Evolutionary conservation across 2,329 filamentous ascomycete species (phyloP), one percentile per base, ranked within the genome.

Genomic region (Penicillium sp.): DNA sequence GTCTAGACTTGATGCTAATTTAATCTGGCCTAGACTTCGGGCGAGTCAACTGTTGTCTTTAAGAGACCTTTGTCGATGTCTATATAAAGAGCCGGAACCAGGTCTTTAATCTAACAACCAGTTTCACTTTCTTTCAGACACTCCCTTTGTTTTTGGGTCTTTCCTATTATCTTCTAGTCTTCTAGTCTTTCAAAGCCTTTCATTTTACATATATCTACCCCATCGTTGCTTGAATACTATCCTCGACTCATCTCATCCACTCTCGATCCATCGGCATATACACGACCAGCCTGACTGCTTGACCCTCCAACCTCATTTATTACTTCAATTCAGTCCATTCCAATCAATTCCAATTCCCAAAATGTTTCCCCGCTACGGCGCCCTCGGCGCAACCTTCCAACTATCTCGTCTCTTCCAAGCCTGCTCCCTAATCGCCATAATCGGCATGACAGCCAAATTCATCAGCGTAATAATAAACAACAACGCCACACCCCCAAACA

Each of bases 371-470:
- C 62, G 64, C 43, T 87, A 86, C 73, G 88, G 89, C 66, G 88
- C 88, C 71, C 78, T 94, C 63, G 90, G 89, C 72, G 85, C 88
- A 66, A 89, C 88, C 64, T 96, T 95, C 78, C 85, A 89, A 56
- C 78, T 85, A 63, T 83, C 88, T 63, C 87, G 92, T 46, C 80
- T 82, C 56, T 80, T 92, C 63, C 87, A 95, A 71, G 81, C 85
- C 57, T 76, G 89, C 60, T 85, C 84, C 26, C 87, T 96, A 69
- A 80, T 94, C 56, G 80, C 86, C 56, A 85, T 94, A 63, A 88
- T 96, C 62, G 90, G 91, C 44, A 84, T 96, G 72, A 86, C 86
- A 0, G 85, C 88, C 67, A 91, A 92, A 74, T 95, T 96, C 74
- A 87, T 96, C 67, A 81, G 86, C 24, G 82, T 89, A 65, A 91